Conservation (phyloP, 2,329 filamentous ascomycete genomes). For the Aspergillus fumigatus region DNA sequence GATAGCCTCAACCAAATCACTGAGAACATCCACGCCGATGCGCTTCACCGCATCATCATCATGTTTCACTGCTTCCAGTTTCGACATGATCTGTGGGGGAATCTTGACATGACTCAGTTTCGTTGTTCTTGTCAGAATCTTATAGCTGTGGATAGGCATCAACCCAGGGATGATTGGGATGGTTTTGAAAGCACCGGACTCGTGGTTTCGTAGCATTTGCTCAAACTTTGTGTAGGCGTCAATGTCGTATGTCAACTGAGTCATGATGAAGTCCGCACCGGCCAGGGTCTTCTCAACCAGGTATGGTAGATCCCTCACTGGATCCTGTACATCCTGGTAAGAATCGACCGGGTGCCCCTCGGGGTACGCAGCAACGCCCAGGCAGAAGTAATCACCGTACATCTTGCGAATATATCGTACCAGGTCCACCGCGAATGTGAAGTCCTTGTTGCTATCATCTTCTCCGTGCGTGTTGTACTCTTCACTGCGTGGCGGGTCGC, state of each 20-base stretch:
- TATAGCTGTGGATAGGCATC: conserved; percentile 97
- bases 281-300: conserved; percentile 86
- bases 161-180: conserved; percentile 90
- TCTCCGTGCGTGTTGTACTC: conserved; percentile 71
- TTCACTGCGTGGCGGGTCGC: conserved; percentile 82
- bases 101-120: conserved; percentile 89
- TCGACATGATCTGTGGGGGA: conserved; percentile 64
- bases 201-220: conserved; percentile 67
- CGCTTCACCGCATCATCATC: conserved; percentile 47
- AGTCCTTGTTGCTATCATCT: conserved; percentile 66
- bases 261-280: conserved; percentile 97
- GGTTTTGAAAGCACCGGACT: conserved; percentile 77
- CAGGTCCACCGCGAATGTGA: conserved; percentile 82
- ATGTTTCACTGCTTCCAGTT: conserved; percentile 47
- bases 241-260: conserved; percentile 92
- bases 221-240: conserved; percentile 80
- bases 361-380: conserved; percentile 91
- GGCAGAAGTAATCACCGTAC: conserved; percentile 91
- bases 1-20: conserved; percentile 76
- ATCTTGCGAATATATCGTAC: conserved; percentile 81
- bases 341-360: conserved; percentile 92
- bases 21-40: conserved; percentile 59
- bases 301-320: conserved; percentile 69
- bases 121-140: conserved; percentile 88
- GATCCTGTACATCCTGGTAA: conserved; percentile 71